A percentile compares a stretch with the other conserved stretches of the same genome.
These are phyloP conservation scores for Teunomyces gatunensis DNA, from an alignment of 805 yeast genomes.

Conservation along the genomic window DNA sequence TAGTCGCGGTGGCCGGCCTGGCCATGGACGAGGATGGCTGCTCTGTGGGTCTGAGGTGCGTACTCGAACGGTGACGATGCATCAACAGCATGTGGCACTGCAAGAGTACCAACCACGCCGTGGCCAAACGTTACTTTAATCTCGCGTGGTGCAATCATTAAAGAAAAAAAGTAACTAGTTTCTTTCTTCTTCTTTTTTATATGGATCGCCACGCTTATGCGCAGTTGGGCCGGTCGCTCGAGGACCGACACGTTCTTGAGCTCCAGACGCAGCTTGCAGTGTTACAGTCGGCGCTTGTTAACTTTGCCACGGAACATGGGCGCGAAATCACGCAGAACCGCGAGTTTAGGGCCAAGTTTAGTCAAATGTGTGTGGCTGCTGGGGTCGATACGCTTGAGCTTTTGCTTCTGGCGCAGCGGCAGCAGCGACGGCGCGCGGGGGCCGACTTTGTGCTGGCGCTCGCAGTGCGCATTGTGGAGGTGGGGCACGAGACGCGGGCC, in stretches of 20 bases:
- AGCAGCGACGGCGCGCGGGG: slow-evolving; percentile 37
- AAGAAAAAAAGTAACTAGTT: too few species aligned
- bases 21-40: slow-evolving; percentile 75
- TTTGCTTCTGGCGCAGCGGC: slow-evolving; percentile 17
- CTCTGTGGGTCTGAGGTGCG: slow-evolving; percentile 45
- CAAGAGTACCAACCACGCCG: slow-evolving; percentile 38
- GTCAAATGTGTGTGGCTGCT: slow-evolving; percentile 70
- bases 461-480: slow-evolving; percentile 71
- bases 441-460: slow-evolving; percentile 51
- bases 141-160: slow-evolving; percentile 26
- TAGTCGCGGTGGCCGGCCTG: slow-evolving; percentile 82
- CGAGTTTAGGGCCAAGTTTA: slow-evolving; percentile 66
- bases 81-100: slow-evolving; percentile 35
- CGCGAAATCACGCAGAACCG: slow-evolving; percentile 63
- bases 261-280: slow-evolving; percentile 69
- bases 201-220: slow-evolving; percentile 28
- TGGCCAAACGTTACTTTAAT: slow-evolving; percentile 31
- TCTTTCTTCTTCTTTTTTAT: neutral
- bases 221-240: slow-evolving; percentile 49
- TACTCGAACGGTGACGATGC: slow-evolving; percentile 21
- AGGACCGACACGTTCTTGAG: slow-evolving; percentile 55
- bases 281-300: slow-evolving; percentile 73
- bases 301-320: slow-evolving; percentile 71
- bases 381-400: slow-evolving; percentile 78
- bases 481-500: slow-evolving; percentile 65